Evolutionary conservation across 2,329 filamentous ascomycete genomes (phyloP), one percentile per base, ranked within the genome.

Genomic region (Alternaria novae-zelandiae): DNA sequence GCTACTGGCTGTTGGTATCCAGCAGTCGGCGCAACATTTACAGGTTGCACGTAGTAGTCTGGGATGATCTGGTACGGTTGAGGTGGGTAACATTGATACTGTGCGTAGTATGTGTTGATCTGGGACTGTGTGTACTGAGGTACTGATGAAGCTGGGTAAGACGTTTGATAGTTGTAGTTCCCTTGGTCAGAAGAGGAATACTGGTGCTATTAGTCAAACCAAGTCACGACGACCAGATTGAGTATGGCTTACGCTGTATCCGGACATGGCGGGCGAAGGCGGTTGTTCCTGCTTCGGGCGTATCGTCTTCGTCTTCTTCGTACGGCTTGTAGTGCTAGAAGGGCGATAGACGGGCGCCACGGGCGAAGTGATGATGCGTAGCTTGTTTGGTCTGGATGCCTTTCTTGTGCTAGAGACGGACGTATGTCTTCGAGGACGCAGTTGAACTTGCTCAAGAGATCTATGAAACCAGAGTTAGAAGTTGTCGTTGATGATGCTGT

Each of bases 101-200:
- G 72, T 43, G 70, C 67, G 54, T 74, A 75, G 59, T 78, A 76
- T 36, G 69, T 61, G 30, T 72, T 66, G 54, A 78, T 68, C 45
- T 78, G 75, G 13, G 74, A 62, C 36, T 77, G 74, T 9, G 76
- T 78, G 63, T 78, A 78, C 43, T 76, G 73, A 25, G 74, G 74
- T 53, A 74, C 64, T 12, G 57, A 32, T 21, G 59, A 36, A 10
- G 30, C 25, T 55, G 61, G 57, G 43, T 74, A 73, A 1, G 54
- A 41, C 6, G 68, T 57, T 15, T 64, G 41, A 44, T 68, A 67
- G 36, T 69, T 69, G 54, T 71, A 74, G 51, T 61, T 65, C 25
- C 65, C 60, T 49, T 71, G 71, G 41, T 70, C 64, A 12, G 66
- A 51, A 4, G 65, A 69, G 5, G 72, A 65, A 54, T 77, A 76